Base-by-base conservation (phyloP, 139 green algal species). In the Ulvella scutata region DNA sequence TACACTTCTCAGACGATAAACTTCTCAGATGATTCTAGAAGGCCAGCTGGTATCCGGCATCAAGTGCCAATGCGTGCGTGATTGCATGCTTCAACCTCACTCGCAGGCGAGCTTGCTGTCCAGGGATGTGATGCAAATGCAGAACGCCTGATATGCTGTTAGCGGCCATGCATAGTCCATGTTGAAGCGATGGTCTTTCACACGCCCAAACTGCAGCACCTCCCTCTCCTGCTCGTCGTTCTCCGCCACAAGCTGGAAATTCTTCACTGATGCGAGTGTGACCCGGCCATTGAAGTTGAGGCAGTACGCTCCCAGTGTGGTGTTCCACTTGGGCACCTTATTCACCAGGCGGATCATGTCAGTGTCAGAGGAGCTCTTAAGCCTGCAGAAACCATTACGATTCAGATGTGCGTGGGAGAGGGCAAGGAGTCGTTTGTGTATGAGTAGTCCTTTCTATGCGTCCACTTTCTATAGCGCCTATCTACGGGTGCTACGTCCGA, bases 271-370 rank as follows among this genome's bases (percentile, higher is more conserved):
- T 29, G 95, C 94, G 61, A 95, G 85, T 39, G 96, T 98, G n/a
- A 99, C 95, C 26, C 95, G 84, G 2, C 95, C 95, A 44, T 92
- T 90, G 87, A 99, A 99, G 81, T 99, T 98, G n/a, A 99, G 82
- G 84, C 93, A 98, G 85, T 93, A 98, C 26, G 94, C 97, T 51
- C 78, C 73, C 39, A 87, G 80, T 76, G 87, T 86, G 0, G 95
- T 88, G 80, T 98, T 98, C 95, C 95, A 99, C 38, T 92, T 86
- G 3, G 95, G 95, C 35, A 86, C 78, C 84, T 97, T 97, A 88
- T 98, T 99, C 51, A 79, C 79, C 79, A 98, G 81, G 39, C 87
- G 67, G 21, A 90, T 74, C 34, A 88, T 36, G 34, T 86, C 79
- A 3, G 1, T 34, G 0, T 86, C 72, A 13, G 23, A 31, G n/a